These are phyloP conservation scores for Aspergillus cejpii DNA, from an alignment of 2,329 filamentous ascomycete genomes.

Conservation along the genomic window DNA sequence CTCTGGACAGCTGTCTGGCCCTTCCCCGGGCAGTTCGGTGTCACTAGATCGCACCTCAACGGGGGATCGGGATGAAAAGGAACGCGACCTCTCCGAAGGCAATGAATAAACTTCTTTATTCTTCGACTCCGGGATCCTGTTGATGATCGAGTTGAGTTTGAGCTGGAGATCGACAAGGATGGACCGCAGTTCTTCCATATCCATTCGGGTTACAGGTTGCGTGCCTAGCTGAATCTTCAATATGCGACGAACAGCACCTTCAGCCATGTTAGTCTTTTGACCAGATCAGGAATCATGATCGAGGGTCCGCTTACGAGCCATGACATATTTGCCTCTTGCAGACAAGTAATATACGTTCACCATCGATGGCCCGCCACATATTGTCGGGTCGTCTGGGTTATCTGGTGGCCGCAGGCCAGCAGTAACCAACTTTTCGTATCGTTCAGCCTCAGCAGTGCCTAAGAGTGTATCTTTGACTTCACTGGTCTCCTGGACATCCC, in stretches of 20 bases:
- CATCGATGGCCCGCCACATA: constrained; percentile 39
- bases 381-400: constrained; percentile 37
- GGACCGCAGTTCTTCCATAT: constrained; percentile 41
- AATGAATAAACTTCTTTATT: constrained; percentile 17
- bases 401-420: constrained; percentile 32
- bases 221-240: constrained; percentile 43
- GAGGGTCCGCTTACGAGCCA: constrained; percentile 35
- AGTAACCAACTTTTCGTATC: constrained; percentile 33
- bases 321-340: constrained; percentile 41
- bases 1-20: constrained; percentile 33
- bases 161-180: constrained; percentile 39
- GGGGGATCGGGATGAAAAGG: constrained; percentile 25
- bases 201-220: constrained; percentile 37
- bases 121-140: constrained; percentile 36
- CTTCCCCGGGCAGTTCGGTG: constrained; percentile 32
- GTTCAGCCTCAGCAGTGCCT: constrained; percentile 33
- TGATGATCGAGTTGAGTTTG: constrained; percentile 40
- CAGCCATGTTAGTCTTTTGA: constrained; percentile 1
- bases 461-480: constrained; percentile 44
- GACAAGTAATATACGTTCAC: constrained; percentile 41
- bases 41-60: constrained; percentile 22
- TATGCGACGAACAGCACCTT: constrained; percentile 40
- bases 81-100: constrained; percentile 19
- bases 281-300: too few relatives aligned
- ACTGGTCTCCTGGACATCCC: constrained; percentile 43